Evolutionary conservation across 1,284 basidiomycete species (phyloP).

Genomic region (Pyrrhoderma lamaoense): DNA sequence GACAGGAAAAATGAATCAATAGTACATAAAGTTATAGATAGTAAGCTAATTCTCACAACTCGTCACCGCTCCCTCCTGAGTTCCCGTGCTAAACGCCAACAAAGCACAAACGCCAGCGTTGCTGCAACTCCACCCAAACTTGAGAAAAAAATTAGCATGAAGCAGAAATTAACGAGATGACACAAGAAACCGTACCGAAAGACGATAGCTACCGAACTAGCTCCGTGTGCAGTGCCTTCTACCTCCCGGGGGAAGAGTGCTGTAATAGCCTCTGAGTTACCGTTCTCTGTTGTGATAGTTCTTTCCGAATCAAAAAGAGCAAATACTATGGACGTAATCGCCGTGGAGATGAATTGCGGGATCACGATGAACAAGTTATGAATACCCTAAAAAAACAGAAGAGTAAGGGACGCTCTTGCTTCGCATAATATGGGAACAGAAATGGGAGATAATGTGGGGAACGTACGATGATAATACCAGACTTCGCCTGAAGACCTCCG

Average conservation of each 20-base stretch:
- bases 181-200: conserved; percentile 49
- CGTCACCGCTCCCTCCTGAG: conserved; percentile 25
- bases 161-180: neutral
- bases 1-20: neutral
- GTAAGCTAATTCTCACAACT: neutral
- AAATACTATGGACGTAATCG: conserved; percentile 59
- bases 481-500: conserved; percentile 61
- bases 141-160: neutral
- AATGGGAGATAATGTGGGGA: neutral
- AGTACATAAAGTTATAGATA: neutral
- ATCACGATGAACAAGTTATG: conserved; percentile 88
- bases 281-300: conserved; percentile 31
- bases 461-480: conserved; percentile 82
- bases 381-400: conserved; percentile 53
- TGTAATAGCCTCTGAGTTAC: conserved; percentile 28
- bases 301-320: conserved; percentile 54
- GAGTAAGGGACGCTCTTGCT: too few species aligned
- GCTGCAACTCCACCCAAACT: conserved; percentile 66
- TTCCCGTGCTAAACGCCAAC: conserved; percentile 57
- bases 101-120: conserved; percentile 59
- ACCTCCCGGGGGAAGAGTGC: conserved; percentile 22
- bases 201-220: conserved; percentile 70
- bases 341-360: conserved; percentile 65
- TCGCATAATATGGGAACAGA: neutral
- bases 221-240: conserved; percentile 24